A percentile compares a stretch with the other conserved stretches of the same genome.
phyloP scores from a whole-genome alignment of 2,329 filamentous ascomycete genomes.

The Monosporascus cannonballus region DNA sequence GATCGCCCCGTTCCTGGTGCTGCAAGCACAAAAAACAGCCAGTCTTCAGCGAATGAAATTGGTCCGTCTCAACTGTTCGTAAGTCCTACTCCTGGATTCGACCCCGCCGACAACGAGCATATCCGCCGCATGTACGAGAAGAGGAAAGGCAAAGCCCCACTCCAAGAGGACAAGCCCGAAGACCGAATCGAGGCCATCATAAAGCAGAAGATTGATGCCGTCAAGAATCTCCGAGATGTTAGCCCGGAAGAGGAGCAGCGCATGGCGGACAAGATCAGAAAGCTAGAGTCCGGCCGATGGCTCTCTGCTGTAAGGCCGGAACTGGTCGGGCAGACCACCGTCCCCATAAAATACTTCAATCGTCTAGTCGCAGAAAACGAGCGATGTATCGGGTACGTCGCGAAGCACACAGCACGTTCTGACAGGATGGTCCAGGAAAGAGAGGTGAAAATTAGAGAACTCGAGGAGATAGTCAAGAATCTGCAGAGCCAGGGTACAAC shows the following conservation, averaged over 20 bases:
- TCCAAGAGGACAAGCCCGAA: conserved; percentile 3
- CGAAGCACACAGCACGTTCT: conserved; percentile 1
- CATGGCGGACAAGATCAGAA: conserved; percentile 7
- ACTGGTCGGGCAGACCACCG: conserved; percentile 6
- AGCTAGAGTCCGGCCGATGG: conserved; percentile 11
- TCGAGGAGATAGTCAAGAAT: background rate
- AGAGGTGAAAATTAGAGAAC: background rate
- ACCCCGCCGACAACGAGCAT: conserved; percentile 1
- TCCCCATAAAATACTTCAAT: conserved; percentile 18
- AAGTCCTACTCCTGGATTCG: conserved; percentile 6
- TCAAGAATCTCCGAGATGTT: conserved; percentile 4
- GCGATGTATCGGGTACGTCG: conserved; percentile 4
- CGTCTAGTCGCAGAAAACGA: conserved; percentile 17
- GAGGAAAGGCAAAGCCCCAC: background rate
- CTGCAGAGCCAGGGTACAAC: no score
- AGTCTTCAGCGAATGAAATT: background rate
- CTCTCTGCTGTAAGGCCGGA: conserved; percentile 10
- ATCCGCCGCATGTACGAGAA: conserved; percentile 1
- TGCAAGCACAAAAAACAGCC: background rate
- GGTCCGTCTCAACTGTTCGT: background rate
- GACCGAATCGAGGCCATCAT: conserved; percentile 12
- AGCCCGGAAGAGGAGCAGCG: conserved; percentile 7
- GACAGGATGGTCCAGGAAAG: background rate
- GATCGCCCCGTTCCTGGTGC: no score
- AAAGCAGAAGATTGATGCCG: conserved; percentile 1